Base-by-base conservation (phyloP, 352 stramenopile genomes). In the Aphanomyces cochlioides region DNA sequence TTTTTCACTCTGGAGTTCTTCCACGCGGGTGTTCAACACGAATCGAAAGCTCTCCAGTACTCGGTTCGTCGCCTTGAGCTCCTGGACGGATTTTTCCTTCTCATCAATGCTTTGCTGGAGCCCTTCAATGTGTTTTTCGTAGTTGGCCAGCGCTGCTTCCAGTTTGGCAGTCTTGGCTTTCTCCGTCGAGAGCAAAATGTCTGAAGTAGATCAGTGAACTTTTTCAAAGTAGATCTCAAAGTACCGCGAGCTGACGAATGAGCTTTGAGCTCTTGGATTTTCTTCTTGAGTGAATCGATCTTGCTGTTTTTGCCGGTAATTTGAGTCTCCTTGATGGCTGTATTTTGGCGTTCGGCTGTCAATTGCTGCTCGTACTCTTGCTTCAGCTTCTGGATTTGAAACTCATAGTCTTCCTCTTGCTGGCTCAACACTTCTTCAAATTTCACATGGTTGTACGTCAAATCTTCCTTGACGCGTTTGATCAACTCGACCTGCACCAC, bases 361-460 rank as follows among this genome's bases (percentile, higher is more conserved):
- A 92, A 72, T n/a, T 92, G 85, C 4, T 72, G 69, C 17, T 89
- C 82, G 73, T 90, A 89, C 1, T 89, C 79, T 0, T 60, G 75
- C 6, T 82, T 77, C 58, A 89, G 61, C 17, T 78, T 82, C 5
- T 80, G 79, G 39, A 93, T 67, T 47, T 93, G 82, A n/a, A 89
- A 76, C 63, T 95, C 85, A 41, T 95, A 93, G 50, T 95, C 87
- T 0, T 74, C 80, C 61, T 93, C 84, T 66, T 95, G 83, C 53
- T 95, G 85, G 34, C 86, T 82, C 6, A 95, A 56, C 1, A 92
- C 83, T 69, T 95, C 86, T 45, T 93, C 86, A 17, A 92, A 95
- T 57, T 93, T 92, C 57, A 88, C 77, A 66, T 95, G 83, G 67
- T 95, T 93, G 69, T 92, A 92, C 69, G 81, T 87, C 37, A 95